Evolutionary conservation across 2,329 filamentous ascomycete genomes (phyloP).

Genomic region (Xylaria sp.): DNA sequence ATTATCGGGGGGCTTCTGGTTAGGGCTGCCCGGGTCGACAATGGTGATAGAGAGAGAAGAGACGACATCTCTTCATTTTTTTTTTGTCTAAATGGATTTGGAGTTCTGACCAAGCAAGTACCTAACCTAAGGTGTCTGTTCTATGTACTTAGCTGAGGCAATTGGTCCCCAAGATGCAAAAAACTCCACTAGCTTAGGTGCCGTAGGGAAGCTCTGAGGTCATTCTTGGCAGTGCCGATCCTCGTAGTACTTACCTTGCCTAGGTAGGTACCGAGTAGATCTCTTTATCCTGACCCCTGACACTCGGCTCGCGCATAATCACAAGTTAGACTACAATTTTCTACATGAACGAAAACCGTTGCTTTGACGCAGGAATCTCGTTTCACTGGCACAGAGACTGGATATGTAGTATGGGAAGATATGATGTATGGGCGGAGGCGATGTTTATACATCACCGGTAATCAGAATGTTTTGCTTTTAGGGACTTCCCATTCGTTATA

Average conservation of each 20-base stretch:
- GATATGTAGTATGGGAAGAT: neutral
- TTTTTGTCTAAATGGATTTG: neutral
- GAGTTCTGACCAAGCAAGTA: neutral
- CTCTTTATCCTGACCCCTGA: neutral
- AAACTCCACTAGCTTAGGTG: too few relatives aligned
- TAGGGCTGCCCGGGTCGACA: constrained; percentile 15
- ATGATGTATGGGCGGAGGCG: neutral
- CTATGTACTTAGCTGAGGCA: neutral
- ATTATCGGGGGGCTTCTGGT: constrained; percentile 18
- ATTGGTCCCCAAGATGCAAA: too few relatives aligned
- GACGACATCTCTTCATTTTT: constrained; percentile 27
- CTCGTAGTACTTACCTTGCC: too few relatives aligned
- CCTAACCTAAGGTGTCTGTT: neutral
- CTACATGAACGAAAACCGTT: too few relatives aligned
- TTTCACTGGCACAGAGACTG: neutral
- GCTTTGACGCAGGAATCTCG: neutral
- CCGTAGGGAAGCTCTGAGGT: constrained; percentile 7
- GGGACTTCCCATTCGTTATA: neutral
- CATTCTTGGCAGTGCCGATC: constrained; percentile 1
- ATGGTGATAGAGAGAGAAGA: constrained; percentile 20
- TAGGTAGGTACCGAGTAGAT: too few relatives aligned
- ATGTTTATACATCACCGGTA: neutral
- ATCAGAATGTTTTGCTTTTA: constrained; percentile 5
- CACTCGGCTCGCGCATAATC: too few relatives aligned
- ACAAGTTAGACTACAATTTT: too few relatives aligned